These are phyloP conservation scores for Canavalia gladiata DNA, from an alignment of 306 rosid species.

Conservation along the genomic window DNA sequence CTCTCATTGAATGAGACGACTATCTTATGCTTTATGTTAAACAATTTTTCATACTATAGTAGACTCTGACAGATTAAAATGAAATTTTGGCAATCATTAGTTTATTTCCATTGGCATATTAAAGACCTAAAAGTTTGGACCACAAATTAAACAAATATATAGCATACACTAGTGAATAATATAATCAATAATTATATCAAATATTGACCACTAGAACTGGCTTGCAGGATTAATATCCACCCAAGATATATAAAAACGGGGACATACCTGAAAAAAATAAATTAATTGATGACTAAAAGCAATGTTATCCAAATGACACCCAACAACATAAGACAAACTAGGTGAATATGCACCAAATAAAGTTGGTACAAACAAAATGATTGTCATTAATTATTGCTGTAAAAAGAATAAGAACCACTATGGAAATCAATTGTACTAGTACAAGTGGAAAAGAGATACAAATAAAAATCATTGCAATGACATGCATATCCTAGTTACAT, in stretches of 20 bases:
- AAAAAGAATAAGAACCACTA: background rate
- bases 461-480: too few relatives aligned
- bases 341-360: background rate
- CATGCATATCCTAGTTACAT: background rate
- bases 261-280: background rate
- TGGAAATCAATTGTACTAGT: conserved; percentile 1
- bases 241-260: too few relatives aligned
- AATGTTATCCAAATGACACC: background rate
- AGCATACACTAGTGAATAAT: background rate
- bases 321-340: background rate
- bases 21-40: conserved; percentile 31
- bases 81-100: background rate
- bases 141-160: conserved; percentile 26
- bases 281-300: background rate
- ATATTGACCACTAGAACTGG: conserved; percentile 4
- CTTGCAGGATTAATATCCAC: background rate
- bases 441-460: too few relatives aligned
- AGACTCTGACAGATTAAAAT: background rate
- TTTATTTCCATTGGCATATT: conserved; percentile 6
- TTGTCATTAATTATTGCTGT: background rate
- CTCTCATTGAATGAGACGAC: background rate
- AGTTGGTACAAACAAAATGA: background rate
- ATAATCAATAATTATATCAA: background rate
- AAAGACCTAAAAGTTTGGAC: background rate
- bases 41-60: conserved; percentile 5